Conservation (phyloP, 305 asterid species). For the Fraxinus floribunda region DNA sequence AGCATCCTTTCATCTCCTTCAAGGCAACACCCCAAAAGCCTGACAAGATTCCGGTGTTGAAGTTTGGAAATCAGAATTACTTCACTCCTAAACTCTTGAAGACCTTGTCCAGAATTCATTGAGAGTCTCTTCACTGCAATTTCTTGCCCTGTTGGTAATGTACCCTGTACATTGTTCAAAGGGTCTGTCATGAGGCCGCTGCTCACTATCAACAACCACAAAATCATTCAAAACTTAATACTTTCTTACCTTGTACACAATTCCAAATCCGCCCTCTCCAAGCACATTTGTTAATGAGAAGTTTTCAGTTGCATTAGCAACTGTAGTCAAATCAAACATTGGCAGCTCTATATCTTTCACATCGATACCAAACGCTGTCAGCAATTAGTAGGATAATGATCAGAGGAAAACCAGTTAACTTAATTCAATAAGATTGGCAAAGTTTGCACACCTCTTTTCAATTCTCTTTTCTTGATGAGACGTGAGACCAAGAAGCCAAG, state of each 20-base stretch:
- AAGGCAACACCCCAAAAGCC: conserved; percentile 25
- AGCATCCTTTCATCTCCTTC: conserved; percentile 23
- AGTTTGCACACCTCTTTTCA: background rate
- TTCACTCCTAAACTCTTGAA: conserved; percentile 23
- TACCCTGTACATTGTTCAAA: conserved; percentile 12
- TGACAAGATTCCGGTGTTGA: conserved; percentile 28
- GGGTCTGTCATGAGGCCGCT: background rate
- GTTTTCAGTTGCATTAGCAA: conserved; percentile 26
- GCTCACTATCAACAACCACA: background rate
- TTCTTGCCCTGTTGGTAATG: conserved; percentile 13
- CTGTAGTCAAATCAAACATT: conserved; percentile 17
- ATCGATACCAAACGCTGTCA: background rate
- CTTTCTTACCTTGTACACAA: conserved; percentile 28
- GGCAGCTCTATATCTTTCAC: conserved; percentile 18
- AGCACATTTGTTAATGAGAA: conserved; percentile 26
- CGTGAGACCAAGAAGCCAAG: background rate
- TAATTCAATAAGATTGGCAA: background rate
- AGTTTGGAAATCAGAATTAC: conserved; percentile 20
- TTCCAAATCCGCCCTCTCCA: conserved; percentile 37
- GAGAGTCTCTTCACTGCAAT: conserved; percentile 26
- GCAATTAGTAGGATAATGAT: background rate
- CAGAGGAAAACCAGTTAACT: background rate
- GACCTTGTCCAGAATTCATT: conserved; percentile 23
- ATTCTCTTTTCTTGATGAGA: background rate
- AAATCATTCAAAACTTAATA: background rate